These are phyloP conservation scores for Picea sitchensis DNA, from an alignment of 75 land plant species.

Conservation along the genomic window DNA sequence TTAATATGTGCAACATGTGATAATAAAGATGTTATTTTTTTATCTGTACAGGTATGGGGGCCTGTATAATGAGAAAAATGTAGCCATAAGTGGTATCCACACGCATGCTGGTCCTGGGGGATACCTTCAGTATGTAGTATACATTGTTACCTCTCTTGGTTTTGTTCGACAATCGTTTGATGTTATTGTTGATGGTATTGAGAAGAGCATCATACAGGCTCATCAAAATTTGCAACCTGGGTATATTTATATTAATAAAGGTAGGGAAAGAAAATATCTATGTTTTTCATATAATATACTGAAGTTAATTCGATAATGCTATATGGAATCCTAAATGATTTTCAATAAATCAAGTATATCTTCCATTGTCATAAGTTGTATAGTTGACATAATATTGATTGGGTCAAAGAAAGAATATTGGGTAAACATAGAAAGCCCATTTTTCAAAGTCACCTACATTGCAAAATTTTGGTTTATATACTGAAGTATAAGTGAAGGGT, in stretches of 20 bases:
- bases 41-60: conserved; percentile 53
- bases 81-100: conserved; percentile 83
- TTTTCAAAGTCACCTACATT: neutral
- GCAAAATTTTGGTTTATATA: neutral
- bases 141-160: conserved; percentile 68
- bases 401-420: neutral
- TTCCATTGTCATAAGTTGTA: neutral
- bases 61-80: conserved; percentile 62
- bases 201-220: conserved; percentile 53
- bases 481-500: neutral
- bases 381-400: neutral
- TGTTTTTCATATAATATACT: neutral
- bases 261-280: conserved; percentile 17
- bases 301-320: neutral
- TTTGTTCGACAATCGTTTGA: conserved; percentile 79
- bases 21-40: neutral
- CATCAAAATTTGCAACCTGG: conserved; percentile 67
- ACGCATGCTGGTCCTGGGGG: conserved; percentile 94
- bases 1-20: neutral
- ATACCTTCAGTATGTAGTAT: conserved; percentile 68
- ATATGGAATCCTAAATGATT: neutral
- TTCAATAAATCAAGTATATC: neutral
- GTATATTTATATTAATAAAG: conserved; percentile 60
- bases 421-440: neutral
- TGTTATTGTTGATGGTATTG: conserved; percentile 64